These are phyloP conservation scores for Cyclaneusma minus DNA, from an alignment of 2,329 filamentous ascomycete genomes.

Conservation along the genomic window DNA sequence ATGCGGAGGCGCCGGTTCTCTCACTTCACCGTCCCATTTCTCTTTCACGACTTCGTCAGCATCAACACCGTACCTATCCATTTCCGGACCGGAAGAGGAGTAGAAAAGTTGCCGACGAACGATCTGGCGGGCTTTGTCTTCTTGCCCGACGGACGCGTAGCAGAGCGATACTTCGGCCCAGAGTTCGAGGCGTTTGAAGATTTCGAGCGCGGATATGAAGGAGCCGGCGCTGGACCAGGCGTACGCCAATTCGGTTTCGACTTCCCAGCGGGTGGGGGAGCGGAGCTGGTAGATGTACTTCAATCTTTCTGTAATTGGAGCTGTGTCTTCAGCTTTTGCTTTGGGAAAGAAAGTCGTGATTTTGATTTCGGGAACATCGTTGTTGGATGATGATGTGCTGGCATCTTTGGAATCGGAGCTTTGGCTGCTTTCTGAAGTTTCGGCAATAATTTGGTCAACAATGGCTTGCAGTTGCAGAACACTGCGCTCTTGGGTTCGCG, in stretches of 20 bases:
- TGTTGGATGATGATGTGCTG: slow-evolving; percentile 31
- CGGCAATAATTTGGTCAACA: slow-evolving; percentile 86
- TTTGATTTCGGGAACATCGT: slow-evolving; percentile 24
- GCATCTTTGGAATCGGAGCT: slow-evolving; percentile 16
- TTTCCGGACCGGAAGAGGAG: slow-evolving; percentile 29
- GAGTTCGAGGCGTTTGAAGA: slow-evolving; percentile 83
- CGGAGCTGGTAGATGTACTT: slow-evolving; percentile 72
- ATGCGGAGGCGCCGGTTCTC: slow-evolving; percentile 58
- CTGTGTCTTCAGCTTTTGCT: slow-evolving; percentile 60
- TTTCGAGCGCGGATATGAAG: slow-evolving; percentile 78
- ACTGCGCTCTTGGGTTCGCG: slow-evolving; percentile 76
- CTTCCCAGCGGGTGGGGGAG: slow-evolving; percentile 79
- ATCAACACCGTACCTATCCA: slow-evolving; percentile 25
- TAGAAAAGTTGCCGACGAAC: slow-evolving; percentile 69
- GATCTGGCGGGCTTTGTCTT: slow-evolving; percentile 67
- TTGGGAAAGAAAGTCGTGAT: slow-evolving; percentile 71
- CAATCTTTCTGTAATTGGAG: slow-evolving; percentile 59
- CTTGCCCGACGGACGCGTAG: slow-evolving; percentile 35
- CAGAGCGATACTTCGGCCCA: slow-evolving; percentile 94
- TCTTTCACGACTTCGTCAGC: slow-evolving; percentile 38
- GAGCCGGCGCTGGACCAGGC: slow-evolving; percentile 87
- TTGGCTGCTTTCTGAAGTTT: slow-evolving; percentile 35
- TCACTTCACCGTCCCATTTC: slow-evolving; percentile 46
- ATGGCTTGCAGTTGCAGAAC: slow-evolving; percentile 88
- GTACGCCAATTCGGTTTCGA: slow-evolving; percentile 83